Evolutionary conservation across 164 flowering plant species (phyloP).

Genomic region (Macadamia integrifolia): DNA sequence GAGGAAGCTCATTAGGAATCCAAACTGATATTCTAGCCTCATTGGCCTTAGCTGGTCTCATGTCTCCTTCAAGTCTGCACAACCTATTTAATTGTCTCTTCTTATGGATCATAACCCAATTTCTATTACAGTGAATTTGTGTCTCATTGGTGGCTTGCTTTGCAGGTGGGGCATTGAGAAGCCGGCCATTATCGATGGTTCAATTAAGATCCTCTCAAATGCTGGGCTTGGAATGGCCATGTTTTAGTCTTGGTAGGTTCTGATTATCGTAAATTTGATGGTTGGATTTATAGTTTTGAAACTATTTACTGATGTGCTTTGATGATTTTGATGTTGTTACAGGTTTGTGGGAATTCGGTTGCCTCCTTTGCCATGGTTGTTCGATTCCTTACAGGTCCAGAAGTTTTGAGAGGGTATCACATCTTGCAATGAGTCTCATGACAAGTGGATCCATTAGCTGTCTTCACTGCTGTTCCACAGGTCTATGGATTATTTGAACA

Average conservation of each 20-base stretch:
- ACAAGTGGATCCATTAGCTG: too few species aligned
- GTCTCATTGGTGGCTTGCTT: not conserved
- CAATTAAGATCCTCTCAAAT: constrained; percentile 77
- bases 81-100: not conserved
- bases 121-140: not conserved
- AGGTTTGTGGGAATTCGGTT: constrained; percentile 83
- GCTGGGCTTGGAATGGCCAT: constrained; percentile 99
- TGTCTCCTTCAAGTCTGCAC: constrained; percentile 64
- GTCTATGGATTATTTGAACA: too few species aligned
- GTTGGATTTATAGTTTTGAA: too few species aligned
- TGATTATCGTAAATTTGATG: not conserved
- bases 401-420: constrained; percentile 23
- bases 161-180: constrained; percentile 68
- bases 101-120: not conserved
- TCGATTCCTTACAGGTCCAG: constrained; percentile 80
- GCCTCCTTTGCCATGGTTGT: constrained; percentile 83
- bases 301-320: not conserved
- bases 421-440: too few species aligned
- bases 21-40: constrained; percentile 89
- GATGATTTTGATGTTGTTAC: constrained; percentile 3
- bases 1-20: constrained; percentile 90
- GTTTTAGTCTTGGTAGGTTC: constrained; percentile 83
- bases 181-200: constrained; percentile 71
- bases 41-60: constrained; percentile 90
- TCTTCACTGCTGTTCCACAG: too few species aligned